Evolutionary conservation across 1,139 yeast genomes (phyloP).

Genomic region (Blastobotrys arbuscula): DNA sequence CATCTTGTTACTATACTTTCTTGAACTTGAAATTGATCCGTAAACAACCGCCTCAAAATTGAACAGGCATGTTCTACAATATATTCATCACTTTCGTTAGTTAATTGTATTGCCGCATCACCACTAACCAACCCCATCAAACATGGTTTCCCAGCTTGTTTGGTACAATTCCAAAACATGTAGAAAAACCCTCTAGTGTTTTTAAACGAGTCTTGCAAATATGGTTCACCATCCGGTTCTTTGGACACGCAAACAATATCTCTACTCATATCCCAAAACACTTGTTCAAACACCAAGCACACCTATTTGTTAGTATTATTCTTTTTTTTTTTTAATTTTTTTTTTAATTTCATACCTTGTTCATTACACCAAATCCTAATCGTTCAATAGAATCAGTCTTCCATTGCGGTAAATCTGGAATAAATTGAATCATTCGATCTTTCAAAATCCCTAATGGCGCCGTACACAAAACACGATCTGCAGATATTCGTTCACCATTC

Average conservation of each 20-base stretch:
- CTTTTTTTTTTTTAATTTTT: background rate
- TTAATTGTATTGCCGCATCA: conserved; percentile 34
- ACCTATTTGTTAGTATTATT: conserved; percentile 21
- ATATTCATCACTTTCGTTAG: conserved; percentile 32
- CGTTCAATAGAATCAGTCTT: conserved; percentile 38
- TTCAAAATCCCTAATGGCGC: conserved; percentile 41
- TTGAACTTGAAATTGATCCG: conserved; percentile 25
- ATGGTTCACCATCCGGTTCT: conserved; percentile 18
- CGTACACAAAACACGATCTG: conserved; percentile 38
- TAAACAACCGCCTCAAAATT: conserved; percentile 30
- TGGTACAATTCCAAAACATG: conserved; percentile 38
- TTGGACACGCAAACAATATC: conserved; percentile 36
- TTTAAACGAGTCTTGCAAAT: conserved; percentile 23
- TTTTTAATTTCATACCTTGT: conserved; percentile 30
- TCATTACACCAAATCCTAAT: conserved; percentile 39
- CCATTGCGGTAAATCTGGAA: conserved; percentile 42
- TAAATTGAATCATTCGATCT: conserved; percentile 36
- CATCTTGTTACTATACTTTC: conserved; percentile 41
- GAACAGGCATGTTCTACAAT: conserved; percentile 34
- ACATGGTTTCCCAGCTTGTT: conserved; percentile 36
- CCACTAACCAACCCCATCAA: conserved; percentile 40
- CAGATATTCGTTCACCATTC: conserved; percentile 37
- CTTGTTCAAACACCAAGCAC: conserved; percentile 34
- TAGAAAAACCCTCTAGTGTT: conserved; percentile 36
- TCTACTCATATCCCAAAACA: conserved; percentile 39